These are phyloP conservation scores for Backusella circina DNA, from an alignment of 192 early-diverging fungal genomes.

Conservation along the genomic window DNA sequence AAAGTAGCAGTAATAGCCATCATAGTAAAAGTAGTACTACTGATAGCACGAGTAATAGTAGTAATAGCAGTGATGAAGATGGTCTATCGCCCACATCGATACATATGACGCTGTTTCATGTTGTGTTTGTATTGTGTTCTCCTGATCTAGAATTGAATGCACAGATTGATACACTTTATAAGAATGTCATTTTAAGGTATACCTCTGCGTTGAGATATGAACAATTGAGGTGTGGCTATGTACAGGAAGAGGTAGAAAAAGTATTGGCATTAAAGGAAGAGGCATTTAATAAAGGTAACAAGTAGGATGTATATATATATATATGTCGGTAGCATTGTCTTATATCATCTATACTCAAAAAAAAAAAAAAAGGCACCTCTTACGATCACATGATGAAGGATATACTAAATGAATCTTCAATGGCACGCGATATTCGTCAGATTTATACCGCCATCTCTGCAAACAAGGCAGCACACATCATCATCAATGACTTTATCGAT, in stretches of 20 bases:
- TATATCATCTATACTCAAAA: too few relatives aligned
- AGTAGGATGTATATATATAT: too few relatives aligned
- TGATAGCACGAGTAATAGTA: neutral
- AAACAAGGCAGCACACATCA: slow-evolving; percentile 53
- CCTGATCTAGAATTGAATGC: slow-evolving; percentile 46
- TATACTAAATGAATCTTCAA: slow-evolving; percentile 52
- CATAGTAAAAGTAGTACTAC: slow-evolving; percentile 1
- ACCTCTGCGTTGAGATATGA: slow-evolving; percentile 76
- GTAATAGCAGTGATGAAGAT: neutral
- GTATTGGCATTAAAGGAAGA: slow-evolving; percentile 71
- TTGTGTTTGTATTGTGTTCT: slow-evolving; percentile 70
- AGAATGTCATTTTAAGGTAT: slow-evolving; percentile 64
- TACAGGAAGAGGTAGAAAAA: slow-evolving; percentile 68
- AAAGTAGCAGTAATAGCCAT: neutral
- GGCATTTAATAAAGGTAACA: slow-evolving; percentile 37
- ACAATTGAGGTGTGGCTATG: slow-evolving; percentile 71
- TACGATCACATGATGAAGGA: slow-evolving; percentile 38
- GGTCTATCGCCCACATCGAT: slow-evolving; percentile 16
- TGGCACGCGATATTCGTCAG: slow-evolving; percentile 59
- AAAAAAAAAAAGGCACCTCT: neutral
- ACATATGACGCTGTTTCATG: slow-evolving; percentile 73
- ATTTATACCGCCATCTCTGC: slow-evolving; percentile 54
- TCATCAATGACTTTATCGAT: slow-evolving; percentile 76
- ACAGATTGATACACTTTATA: slow-evolving; percentile 68
- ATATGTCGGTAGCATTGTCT: too few relatives aligned